These are phyloP conservation scores for Aspergillus aculeatus DNA, from an alignment of 2,329 filamentous ascomycete species.

Conservation along the genomic window DNA sequence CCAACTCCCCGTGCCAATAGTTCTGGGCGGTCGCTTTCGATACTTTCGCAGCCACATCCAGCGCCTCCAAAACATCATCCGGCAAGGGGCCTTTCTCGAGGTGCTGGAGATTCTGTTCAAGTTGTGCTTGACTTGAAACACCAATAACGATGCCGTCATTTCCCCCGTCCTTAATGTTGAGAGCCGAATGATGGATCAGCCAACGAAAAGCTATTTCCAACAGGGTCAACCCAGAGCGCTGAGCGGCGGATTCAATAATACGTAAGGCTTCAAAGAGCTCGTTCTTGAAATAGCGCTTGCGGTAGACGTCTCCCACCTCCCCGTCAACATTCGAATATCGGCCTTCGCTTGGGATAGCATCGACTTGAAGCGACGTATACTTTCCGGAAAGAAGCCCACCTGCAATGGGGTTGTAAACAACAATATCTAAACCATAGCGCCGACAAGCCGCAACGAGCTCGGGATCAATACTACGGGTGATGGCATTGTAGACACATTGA, in stretches of 20 bases:
- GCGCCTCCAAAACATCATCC: constrained; percentile 38
- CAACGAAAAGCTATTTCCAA: constrained; percentile 8
- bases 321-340: constrained; percentile 1
- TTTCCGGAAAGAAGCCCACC: constrained; percentile 7
- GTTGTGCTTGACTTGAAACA: constrained; percentile 29
- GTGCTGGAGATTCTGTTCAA: constrained; percentile 40
- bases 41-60: constrained; percentile 39
- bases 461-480: constrained; percentile 6
- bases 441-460: constrained; percentile 10
- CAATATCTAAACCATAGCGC: constrained; percentile 11
- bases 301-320: constrained; percentile 3
- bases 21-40: constrained; percentile 28
- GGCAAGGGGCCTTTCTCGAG: constrained; percentile 43
- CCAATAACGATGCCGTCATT: constrained; percentile 11
- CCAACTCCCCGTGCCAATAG: constrained; percentile 32
- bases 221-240: constrained; percentile 7
- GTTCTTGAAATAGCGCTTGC: constrained; percentile 10
- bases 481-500: not conserved
- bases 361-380: constrained; percentile 1
- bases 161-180: not conserved
- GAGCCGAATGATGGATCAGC: constrained; percentile 8
- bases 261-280: constrained; percentile 1
- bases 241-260: constrained; percentile 3
- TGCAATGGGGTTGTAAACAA: constrained; percentile 11
- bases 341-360: not conserved